Conservation (phyloP, 176 grass and related monocot species). For the Bolboschoenus planiculmis region DNA sequence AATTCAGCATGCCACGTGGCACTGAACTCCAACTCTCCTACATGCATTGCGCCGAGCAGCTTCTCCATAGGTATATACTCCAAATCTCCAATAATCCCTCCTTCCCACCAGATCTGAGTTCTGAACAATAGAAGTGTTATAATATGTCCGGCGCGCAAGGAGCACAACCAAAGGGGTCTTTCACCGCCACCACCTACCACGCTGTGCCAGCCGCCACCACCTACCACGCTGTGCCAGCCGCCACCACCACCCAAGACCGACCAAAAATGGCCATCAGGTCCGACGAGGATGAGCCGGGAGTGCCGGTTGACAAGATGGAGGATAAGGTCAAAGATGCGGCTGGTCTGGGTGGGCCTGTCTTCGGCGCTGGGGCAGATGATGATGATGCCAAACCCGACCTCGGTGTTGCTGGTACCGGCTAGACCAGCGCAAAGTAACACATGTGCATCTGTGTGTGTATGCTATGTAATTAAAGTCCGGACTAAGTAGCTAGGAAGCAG, state of each 20-base stretch:
- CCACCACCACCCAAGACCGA: not conserved
- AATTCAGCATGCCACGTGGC: no score
- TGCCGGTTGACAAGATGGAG: constrained; percentile 40
- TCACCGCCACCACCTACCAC: constrained; percentile 56
- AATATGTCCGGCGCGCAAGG: constrained; percentile 68
- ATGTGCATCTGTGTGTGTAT: not conserved
- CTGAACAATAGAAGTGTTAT: no score
- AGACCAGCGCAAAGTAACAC: not conserved
- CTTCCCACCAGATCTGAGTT: no score
- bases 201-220: constrained; percentile 5
- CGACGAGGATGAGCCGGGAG: constrained; percentile 32
- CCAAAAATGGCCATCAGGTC: constrained; percentile 30
- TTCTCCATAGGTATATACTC: no score
- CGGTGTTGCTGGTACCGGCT: constrained; percentile 44
- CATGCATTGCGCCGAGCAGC: no score
- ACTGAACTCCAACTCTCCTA: no score
- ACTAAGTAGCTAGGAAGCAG: not conserved
- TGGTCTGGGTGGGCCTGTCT: constrained; percentile 57
- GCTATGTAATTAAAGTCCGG: not conserved
- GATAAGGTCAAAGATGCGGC: constrained; percentile 45
- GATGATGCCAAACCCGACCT: constrained; percentile 56
- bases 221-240: constrained; percentile 14
- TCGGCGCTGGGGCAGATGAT: constrained; percentile 45
- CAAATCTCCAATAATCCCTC: no score
- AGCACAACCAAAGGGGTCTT: constrained; percentile 57